These are phyloP conservation scores for Echium plantagineum DNA, from an alignment of 257 asterid genomes.

Conservation along the genomic window DNA sequence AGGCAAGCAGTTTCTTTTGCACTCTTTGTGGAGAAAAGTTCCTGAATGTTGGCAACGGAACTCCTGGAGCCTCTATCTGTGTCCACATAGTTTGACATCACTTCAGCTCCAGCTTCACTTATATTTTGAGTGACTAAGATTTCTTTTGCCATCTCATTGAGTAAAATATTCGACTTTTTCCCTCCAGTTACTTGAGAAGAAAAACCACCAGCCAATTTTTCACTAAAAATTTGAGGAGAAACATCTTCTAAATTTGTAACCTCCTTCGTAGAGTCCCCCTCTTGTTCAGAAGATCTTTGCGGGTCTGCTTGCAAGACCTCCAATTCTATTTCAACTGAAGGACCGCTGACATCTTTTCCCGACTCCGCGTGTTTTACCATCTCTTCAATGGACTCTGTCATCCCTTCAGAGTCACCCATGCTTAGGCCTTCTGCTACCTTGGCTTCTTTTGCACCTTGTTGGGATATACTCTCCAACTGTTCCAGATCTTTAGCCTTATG, in stretches of 20 bases:
- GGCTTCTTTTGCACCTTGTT: constrained; percentile 1
- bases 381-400: constrained; percentile 1
- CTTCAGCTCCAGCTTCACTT: background rate
- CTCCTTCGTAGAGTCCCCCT: too few species aligned
- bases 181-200: too few species aligned
- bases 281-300: constrained; percentile 24
- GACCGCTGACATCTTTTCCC: constrained; percentile 11
- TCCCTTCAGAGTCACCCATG: constrained; percentile 2
- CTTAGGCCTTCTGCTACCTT: background rate
- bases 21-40: background rate
- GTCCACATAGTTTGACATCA: background rate
- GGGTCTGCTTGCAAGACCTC: constrained; percentile 25
- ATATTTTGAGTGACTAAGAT: too few species aligned
- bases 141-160: background rate
- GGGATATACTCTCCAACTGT: constrained; percentile 5
- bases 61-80: background rate
- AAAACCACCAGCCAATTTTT: too few species aligned
- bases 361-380: constrained; percentile 7
- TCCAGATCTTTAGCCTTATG: constrained; percentile 10
- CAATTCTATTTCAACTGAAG: constrained; percentile 7
- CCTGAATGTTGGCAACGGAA: background rate
- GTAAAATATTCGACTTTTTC: background rate
- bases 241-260: too few species aligned
- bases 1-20: background rate
- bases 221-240: too few species aligned